Evolutionary conservation across 768 basidiomycete species (phyloP).

Genomic region (Amanita exitialis): DNA sequence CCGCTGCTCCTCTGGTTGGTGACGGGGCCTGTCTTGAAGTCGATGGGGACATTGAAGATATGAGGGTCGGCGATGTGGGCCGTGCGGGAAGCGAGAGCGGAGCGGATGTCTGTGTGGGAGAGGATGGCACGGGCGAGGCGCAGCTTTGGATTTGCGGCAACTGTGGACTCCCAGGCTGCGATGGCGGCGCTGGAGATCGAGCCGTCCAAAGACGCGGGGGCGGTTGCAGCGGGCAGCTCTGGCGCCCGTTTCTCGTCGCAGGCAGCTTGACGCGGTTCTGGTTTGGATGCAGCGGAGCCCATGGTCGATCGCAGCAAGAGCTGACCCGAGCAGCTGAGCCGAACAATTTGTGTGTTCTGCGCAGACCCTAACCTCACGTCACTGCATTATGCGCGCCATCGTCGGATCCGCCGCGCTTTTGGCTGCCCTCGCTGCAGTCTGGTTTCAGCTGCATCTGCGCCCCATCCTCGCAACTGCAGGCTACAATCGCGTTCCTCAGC

Average conservation of each 20-base stretch:
- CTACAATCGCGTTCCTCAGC: constrained; percentile 30
- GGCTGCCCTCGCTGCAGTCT: constrained; percentile 16
- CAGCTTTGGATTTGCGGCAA: constrained; percentile 45
- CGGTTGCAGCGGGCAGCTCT: constrained; percentile 7
- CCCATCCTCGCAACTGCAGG: constrained; percentile 34
- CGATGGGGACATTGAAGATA: constrained; percentile 75
- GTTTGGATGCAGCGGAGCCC: constrained; percentile 20
- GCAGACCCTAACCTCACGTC: not conserved
- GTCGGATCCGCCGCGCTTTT: not conserved
- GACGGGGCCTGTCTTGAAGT: constrained; percentile 74
- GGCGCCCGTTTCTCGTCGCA: constrained; percentile 26
- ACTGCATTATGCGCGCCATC: not conserved
- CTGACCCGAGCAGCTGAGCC: too few species aligned
- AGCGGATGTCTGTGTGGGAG: constrained; percentile 54
- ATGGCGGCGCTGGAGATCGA: constrained; percentile 49
- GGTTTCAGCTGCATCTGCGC: constrained; percentile 34
- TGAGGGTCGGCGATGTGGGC: constrained; percentile 56
- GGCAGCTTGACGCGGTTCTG: constrained; percentile 14
- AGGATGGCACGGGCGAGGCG: constrained; percentile 73
- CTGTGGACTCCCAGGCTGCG: constrained; percentile 56
- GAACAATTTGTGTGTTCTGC: too few species aligned
- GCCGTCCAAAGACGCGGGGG: constrained; percentile 47
- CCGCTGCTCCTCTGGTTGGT: constrained; percentile 86
- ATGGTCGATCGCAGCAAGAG: too few species aligned
- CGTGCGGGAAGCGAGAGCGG: constrained; percentile 52